phyloP scores from a whole-genome alignment of 495 filamentous ascomycete species.

The Neohortaea acidophila region DNA sequence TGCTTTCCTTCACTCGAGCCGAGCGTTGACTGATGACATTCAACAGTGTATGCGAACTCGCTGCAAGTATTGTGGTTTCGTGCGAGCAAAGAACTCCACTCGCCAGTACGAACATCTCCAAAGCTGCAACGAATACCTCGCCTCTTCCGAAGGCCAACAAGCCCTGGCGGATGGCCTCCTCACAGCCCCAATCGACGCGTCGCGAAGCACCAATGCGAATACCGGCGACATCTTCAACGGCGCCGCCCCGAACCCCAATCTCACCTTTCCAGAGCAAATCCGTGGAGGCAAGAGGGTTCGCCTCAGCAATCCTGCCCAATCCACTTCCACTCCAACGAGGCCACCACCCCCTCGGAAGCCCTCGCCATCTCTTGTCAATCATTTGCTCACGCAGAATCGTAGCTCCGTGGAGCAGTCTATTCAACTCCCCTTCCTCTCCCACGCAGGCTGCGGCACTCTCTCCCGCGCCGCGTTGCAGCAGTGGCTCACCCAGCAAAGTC shows the following conservation, averaged over 20 bases:
- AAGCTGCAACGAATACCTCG: constrained; percentile 25
- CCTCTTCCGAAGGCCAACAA: constrained; percentile 24
- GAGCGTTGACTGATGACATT: neutral
- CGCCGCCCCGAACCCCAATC: constrained; percentile 25
- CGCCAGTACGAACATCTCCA: constrained; percentile 30
- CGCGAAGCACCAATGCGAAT: neutral
- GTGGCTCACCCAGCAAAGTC: constrained; percentile 63
- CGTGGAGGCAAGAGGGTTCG: too few species aligned
- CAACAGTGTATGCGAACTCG: constrained; percentile 30
- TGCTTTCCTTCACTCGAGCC: neutral
- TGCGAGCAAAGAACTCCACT: constrained; percentile 31
- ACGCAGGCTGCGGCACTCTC: constrained; percentile 49
- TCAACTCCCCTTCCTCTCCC: constrained; percentile 50
- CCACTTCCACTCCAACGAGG: neutral
- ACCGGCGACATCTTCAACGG: constrained; percentile 20
- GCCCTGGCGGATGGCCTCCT: constrained; percentile 8
- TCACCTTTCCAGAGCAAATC: constrained; percentile 22
- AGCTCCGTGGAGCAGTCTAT: constrained; percentile 40
- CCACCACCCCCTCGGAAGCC: constrained; percentile 3
- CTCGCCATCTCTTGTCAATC: constrained; percentile 33
- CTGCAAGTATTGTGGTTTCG: constrained; percentile 28
- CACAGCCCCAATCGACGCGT: neutral
- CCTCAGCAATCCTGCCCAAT: constrained; percentile 4
- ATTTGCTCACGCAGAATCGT: constrained; percentile 32
- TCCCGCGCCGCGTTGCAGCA: constrained; percentile 39